Base-by-base conservation (phyloP, 129 eudicot genomes). In the Tanacetum coccineum region DNA sequence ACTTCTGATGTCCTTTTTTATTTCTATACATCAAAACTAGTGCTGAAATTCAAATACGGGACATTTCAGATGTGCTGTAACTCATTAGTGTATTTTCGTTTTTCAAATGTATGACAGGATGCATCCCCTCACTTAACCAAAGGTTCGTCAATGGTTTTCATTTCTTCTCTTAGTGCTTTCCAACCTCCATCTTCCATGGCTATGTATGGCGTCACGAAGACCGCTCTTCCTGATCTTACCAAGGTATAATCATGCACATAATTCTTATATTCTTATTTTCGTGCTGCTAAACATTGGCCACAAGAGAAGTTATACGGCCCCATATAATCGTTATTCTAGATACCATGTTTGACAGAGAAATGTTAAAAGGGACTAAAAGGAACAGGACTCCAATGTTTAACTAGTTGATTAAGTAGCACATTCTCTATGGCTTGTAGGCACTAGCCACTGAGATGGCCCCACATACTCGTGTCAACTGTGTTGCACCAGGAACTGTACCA, bases 401-500 rank as follows among this genome's bases (percentile, higher is more conserved):
- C 12, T 39, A 47, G 6, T 68, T 53, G 44, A 15, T 56, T 70
- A 21, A 55, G 54, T n/a, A 54, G 7, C n/a, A 15, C 64, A 26
- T 48, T 60, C 11, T 71, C 73, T 77, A 53, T 64, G 50, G 36
- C 47, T n/a, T 65, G 2, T 62, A 89, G 98, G 98, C 98, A 4
- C 90, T 92, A 64, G 96, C n/a, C 98, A 79, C 82, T 58, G 98
- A 92, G 84, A 79, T 88, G 98, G 89, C 87, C 8, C 96, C n/a
- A n/a, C n/a, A n/a, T n/a, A n/a, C n/a, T n/a, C n/a, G n/a, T n/a
- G n/a, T n/a, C n/a, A n/a, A n/a, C n/a, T n/a, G n/a, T n/a, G n/a
- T n/a, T n/a, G n/a, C n/a, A n/a, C n/a, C n/a, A n/a, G n/a, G n/a
- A n/a, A n/a, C n/a, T n/a, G n/a, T n/a, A n/a, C n/a, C n/a, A n/a